These are phyloP conservation scores for Diaporthe australafricana DNA, from an alignment of 2,329 filamentous ascomycete species.

Conservation along the genomic window DNA sequence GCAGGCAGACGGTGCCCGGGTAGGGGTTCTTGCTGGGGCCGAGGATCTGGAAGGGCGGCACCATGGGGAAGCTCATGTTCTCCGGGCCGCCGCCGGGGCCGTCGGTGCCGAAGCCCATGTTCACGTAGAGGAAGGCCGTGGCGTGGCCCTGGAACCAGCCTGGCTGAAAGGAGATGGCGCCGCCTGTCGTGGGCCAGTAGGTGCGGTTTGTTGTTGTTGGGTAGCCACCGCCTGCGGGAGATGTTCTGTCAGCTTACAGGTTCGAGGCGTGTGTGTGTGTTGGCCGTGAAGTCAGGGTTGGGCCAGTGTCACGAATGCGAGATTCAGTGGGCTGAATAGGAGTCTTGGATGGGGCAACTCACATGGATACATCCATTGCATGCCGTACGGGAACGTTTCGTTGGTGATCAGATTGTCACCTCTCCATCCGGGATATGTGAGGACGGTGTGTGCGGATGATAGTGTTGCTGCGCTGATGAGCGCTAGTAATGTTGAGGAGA, in stretches of 20 bases:
- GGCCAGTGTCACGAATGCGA: slow-evolving; percentile 1
- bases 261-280: slow-evolving; percentile 12
- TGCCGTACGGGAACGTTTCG: slow-evolving; percentile 84
- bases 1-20: slow-evolving; percentile 88
- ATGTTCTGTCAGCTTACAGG: slow-evolving; percentile 5
- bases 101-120: slow-evolving; percentile 84
- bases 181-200: slow-evolving; percentile 89
- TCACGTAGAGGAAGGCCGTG: slow-evolving; percentile 87
- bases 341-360: slow-evolving; percentile 51
- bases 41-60: slow-evolving; percentile 82
- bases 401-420: slow-evolving; percentile 88
- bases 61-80: slow-evolving; percentile 90
- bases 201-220: slow-evolving; percentile 83
- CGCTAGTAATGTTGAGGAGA: slow-evolving; percentile 57
- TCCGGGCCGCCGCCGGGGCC: slow-evolving; percentile 73
- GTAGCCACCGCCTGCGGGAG: slow-evolving; percentile 81
- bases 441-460: slow-evolving; percentile 79
- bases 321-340: neutral
- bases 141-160: slow-evolving; percentile 95
- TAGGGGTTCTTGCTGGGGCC: slow-evolving; percentile 88
- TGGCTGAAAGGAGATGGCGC: slow-evolving; percentile 89
- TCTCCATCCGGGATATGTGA: slow-evolving; percentile 88
- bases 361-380: slow-evolving; percentile 98
- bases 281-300: neutral
- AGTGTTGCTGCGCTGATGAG: slow-evolving; percentile 58